Evolutionary conservation across 2,329 filamentous ascomycete genomes (phyloP).

Genomic region (Xylariales sp.): DNA sequence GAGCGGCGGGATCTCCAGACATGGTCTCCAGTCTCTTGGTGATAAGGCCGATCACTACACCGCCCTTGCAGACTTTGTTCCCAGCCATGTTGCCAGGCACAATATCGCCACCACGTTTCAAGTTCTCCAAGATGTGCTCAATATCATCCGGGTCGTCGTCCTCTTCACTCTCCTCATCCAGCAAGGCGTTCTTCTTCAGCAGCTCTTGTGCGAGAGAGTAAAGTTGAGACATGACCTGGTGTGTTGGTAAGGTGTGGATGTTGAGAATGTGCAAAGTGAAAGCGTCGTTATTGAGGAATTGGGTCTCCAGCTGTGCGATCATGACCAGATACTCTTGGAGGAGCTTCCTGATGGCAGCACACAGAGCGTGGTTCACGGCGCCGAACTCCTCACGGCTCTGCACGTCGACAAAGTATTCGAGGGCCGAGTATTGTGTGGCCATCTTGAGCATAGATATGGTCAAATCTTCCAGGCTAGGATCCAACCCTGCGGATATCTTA

Average conservation of each 20-base stretch:
- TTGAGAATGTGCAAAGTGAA: constrained; percentile 94
- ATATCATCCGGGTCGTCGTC: constrained; percentile 77
- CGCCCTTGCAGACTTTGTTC: constrained; percentile 96
- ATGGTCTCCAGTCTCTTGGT: constrained; percentile 82
- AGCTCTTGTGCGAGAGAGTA: constrained; percentile 86
- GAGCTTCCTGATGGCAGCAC: constrained; percentile 87
- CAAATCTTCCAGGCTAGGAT: constrained; percentile 86
- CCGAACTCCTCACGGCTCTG: constrained; percentile 92
- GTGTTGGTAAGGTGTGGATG: constrained; percentile 83
- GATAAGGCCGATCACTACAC: constrained; percentile 83
- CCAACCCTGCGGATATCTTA: constrained; percentile 74
- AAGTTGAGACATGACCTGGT: constrained; percentile 86
- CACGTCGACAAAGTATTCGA: constrained; percentile 91
- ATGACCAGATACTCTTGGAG: constrained; percentile 92
- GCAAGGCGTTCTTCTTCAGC: constrained; percentile 77
- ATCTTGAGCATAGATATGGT: constrained; percentile 87
- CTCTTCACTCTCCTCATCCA: constrained; percentile 74
- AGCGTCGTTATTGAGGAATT: constrained; percentile 79
- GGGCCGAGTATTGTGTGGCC: constrained; percentile 86
- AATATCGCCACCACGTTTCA: constrained; percentile 82
- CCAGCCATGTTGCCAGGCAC: constrained; percentile 72
- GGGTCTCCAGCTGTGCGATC: constrained; percentile 88
- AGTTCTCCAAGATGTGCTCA: constrained; percentile 86
- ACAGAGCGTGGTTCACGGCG: constrained; percentile 90
- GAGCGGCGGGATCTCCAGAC: constrained; percentile 88